Base-by-base conservation (phyloP, 2,329 filamentous ascomycete species). In the Penicillium sp. region DNA sequence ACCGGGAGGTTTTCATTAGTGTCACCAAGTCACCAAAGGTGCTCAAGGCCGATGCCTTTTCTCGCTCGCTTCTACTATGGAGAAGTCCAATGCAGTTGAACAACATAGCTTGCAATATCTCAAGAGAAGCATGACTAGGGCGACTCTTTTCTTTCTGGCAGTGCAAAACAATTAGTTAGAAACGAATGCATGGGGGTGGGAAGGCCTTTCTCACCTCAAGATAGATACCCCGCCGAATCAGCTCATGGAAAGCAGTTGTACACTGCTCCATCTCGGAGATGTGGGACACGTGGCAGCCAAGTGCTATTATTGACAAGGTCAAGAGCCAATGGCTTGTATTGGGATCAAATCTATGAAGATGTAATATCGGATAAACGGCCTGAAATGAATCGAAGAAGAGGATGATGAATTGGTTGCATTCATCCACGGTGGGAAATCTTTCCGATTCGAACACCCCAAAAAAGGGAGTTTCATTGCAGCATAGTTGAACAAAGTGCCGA, bases 371-470 rank as follows among this genome's bases (percentile, higher is more conserved):
- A 48, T 77, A 75, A 47, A 72, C 70, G 3, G 70, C 61, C 41
- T 78, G 73, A 33, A 78, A 78, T 43, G 71, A 68, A 39, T 70
- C 65, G 25, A 76, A 72, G 60, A 74, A 79, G 23, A 67, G 65
- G n/a, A 56, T 44, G 44, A 78, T 59, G 41, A 74, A 76, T 21
- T 50, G 54, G 23, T 65, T 71, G 50, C 76, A 56, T 10, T 60
- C 45, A 21, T 67, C 57, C 16, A 57, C 53, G 9, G 51, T 54
- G 3, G 72, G 74, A 23, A 76, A 75, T 31, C 50, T 54, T 4
- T 64, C 60, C 0, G 68, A 64, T 31, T 72, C 69, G 45, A 74
- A 76, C n/a, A 62, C 57, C 6, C 61, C 50, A 47, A 68, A 72
- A n/a, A 74, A 59, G 5, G 66, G 59, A 48, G 65, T 70, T 5